Evolutionary conservation across 805 yeast genomes (phyloP).

Genomic region (Zygosaccharomyces bisporus): DNA sequence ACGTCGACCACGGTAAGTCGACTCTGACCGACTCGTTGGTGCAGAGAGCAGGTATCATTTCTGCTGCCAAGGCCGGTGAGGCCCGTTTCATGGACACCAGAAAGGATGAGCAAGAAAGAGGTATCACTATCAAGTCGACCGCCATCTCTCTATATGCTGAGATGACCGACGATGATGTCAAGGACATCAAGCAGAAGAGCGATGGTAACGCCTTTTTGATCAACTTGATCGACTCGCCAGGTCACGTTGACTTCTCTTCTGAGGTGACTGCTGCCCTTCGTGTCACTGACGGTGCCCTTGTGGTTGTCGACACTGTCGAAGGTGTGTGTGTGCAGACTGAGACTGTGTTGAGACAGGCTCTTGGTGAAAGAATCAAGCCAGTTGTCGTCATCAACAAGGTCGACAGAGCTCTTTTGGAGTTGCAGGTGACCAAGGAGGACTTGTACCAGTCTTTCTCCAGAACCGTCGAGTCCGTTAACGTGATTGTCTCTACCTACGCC

Average conservation of each 20-base stretch:
- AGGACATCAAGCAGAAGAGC: conserved; percentile 81
- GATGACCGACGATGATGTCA: conserved; percentile 74
- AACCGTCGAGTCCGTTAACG: conserved; percentile 99
- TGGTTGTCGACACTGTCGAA: conserved; percentile 98
- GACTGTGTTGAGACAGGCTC: conserved; percentile 98
- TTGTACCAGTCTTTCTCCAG: conserved; percentile 97
- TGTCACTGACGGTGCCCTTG: conserved; percentile 99
- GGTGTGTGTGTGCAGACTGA: conserved; percentile 99
- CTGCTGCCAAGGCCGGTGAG: conserved; percentile 99
- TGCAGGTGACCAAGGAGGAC: conserved; percentile 98
- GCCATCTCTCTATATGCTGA: conserved; percentile 95
- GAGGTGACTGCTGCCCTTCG: conserved; percentile 99
- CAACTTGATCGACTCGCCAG: conserved; percentile 99
- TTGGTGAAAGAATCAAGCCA: conserved; percentile 99
- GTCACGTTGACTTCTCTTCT: conserved; percentile 99
- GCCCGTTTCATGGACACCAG: conserved; percentile 99
- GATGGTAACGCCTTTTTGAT: conserved; percentile 92
- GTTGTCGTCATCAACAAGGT: conserved; percentile 98
- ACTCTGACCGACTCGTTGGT: conserved; percentile 98
- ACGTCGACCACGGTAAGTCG: conserved; percentile 99
- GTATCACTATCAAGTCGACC: conserved; percentile 98
- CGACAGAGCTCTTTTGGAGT: conserved; percentile 98
- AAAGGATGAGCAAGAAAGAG: conserved; percentile 99
- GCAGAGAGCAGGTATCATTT: conserved; percentile 98
- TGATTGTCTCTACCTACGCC: conserved; percentile 90